Percentiles rank a stretch among this genome's conserved stretches.
These are phyloP conservation scores for Aspergillus chevalieri DNA, from an alignment of 2,329 filamentous ascomycete genomes.

Conservation along the genomic window DNA sequence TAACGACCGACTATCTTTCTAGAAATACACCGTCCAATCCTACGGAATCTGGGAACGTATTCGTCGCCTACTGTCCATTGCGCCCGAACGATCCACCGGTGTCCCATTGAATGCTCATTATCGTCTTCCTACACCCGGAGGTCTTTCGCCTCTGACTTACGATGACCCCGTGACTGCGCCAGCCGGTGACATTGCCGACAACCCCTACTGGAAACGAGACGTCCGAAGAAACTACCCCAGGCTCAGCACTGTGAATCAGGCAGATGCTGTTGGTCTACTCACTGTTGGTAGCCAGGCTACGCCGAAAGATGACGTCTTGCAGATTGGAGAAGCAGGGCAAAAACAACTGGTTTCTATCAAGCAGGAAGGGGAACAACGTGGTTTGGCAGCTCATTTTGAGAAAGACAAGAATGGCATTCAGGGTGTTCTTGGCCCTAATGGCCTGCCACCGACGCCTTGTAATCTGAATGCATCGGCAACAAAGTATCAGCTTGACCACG, in stretches of 20 bases:
- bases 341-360: slow-evolving; percentile 70
- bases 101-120: slow-evolving; percentile 88
- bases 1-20: not conserved
- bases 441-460: slow-evolving; percentile 79
- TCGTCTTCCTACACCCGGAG: slow-evolving; percentile 77
- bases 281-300: slow-evolving; percentile 72
- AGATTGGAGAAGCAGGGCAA: slow-evolving; percentile 67
- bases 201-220: slow-evolving; percentile 96
- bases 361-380: slow-evolving; percentile 65
- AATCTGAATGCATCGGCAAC: slow-evolving; percentile 52
- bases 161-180: slow-evolving; percentile 77
- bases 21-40: slow-evolving; percentile 97
- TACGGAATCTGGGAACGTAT: slow-evolving; percentile 80
- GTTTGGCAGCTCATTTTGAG: slow-evolving; percentile 68
- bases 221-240: slow-evolving; percentile 73
- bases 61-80: slow-evolving; percentile 71
- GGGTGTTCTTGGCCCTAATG: slow-evolving; percentile 64
- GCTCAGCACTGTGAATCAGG: slow-evolving; percentile 73
- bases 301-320: slow-evolving; percentile 69
- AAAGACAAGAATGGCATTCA: slow-evolving; percentile 51
- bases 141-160: slow-evolving; percentile 63
- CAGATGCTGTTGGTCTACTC: slow-evolving; percentile 77
- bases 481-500: slow-evolving; percentile 58
- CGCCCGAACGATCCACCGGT: slow-evolving; percentile 83
- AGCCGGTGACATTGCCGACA: slow-evolving; percentile 82